These are phyloP conservation scores for Melocanna baccifera DNA, from an alignment of 176 grass and related monocot species.

Conservation along the genomic window DNA sequence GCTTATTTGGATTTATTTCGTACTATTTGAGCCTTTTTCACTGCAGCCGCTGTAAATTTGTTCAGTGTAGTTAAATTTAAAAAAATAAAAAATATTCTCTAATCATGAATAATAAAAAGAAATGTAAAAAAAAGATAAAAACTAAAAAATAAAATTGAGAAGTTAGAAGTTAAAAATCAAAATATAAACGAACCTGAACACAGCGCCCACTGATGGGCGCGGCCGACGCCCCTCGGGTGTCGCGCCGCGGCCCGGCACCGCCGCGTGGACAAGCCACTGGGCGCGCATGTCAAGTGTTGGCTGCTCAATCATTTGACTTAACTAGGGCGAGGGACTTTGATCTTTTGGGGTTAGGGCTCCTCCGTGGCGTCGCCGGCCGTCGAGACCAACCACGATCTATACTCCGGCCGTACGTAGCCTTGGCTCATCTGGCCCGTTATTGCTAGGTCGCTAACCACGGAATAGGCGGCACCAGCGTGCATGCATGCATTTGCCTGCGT, in stretches of 20 bases:
- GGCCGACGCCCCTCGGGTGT: constrained; percentile 10
- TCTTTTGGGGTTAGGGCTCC: not conserved
- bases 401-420: too few species aligned
- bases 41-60: too few species aligned
- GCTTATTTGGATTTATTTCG: too few species aligned
- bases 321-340: not conserved
- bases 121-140: too few species aligned
- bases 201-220: too few species aligned
- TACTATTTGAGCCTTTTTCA: too few species aligned
- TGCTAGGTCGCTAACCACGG: not conserved
- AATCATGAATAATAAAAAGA: too few species aligned
- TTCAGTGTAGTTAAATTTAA: too few species aligned
- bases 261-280: constrained; percentile 5
- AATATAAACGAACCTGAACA: too few species aligned
- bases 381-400: not conserved
- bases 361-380: not conserved
- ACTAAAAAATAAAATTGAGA: too few species aligned
- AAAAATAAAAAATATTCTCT: too few species aligned
- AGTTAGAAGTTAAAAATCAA: too few species aligned
- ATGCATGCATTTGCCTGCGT: not conserved
- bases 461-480: not conserved
- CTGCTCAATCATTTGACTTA: not conserved
- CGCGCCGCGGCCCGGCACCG: not conserved
- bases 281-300: not conserved
- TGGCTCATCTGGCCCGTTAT: not conserved